Base-by-base conservation (phyloP, 441 rosid species). In the Populus hybrid region DNA sequence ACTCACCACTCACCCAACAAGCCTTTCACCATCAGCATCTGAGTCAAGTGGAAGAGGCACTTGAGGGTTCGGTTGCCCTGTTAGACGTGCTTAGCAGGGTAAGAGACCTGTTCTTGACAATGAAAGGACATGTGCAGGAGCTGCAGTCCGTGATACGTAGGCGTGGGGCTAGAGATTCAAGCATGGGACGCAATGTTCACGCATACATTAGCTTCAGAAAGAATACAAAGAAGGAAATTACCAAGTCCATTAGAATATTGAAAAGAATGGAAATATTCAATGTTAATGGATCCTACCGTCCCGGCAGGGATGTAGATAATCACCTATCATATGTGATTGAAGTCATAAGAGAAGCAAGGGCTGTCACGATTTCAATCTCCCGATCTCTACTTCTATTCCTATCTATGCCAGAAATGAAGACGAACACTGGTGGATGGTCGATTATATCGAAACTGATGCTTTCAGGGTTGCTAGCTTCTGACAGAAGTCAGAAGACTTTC, bases 111-210 rank as follows among this genome's bases (percentile, higher is more conserved):
- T n/a, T 90, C 77, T 71, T 84, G 69, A 69, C 79, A 9, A 86
- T 86, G 82, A 85, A 85, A 79, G 88, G 86, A 71, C 87, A 89
- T 69, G 78, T 90, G 23, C 90, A 82, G 14, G 83, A 69, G 24
- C 86, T 94, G 50, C 91, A 88, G 64, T 90, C 90, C 5, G 84
- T 90, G 38, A 34, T 94, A 5, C 86, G 97, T 4, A 86, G 97
- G 75, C 85, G 80, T 7, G 63, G 63, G 70, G 87, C 89, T 0
- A 76, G 81, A 40, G 83, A 86, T 82, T 79, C 80, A 2, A 82
- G 82, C 82, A 79, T 88, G 57, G 89, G 86, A 70, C 77, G 76
- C 5, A 80, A 84, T 65, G 69, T 88, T 78, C 81, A 76, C 66
- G 83, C 81, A 72, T 91, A 89, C 86, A 72, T 86, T 40, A 32